Evolutionary conservation across 106 monocot genomes (phyloP).

Genomic region (Dendrobium officinale): DNA sequence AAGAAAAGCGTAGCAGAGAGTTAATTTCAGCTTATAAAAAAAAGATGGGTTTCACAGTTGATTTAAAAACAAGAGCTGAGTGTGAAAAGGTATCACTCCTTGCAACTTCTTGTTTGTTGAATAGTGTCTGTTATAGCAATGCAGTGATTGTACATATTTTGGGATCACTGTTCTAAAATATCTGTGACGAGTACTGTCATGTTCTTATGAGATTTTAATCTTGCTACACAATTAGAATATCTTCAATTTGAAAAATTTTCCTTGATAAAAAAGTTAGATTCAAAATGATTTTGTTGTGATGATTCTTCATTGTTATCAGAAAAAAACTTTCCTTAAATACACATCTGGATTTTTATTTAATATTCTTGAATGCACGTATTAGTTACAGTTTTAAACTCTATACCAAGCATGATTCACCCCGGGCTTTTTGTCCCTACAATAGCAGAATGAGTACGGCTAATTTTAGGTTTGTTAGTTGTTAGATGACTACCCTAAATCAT

Average conservation of each 20-base stretch:
- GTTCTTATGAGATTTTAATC: not conserved
- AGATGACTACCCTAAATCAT: not conserved
- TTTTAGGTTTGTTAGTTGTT: not conserved
- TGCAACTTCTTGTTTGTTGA: not conserved
- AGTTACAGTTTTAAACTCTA: not conserved
- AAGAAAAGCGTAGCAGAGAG: conserved; percentile 55
- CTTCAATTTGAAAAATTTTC: not conserved
- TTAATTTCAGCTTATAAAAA: conserved; percentile 68
- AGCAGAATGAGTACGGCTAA: not conserved
- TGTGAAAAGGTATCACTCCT: conserved; percentile 55
- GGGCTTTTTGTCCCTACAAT: not conserved
- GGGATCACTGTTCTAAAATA: not conserved
- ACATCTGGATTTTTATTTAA: not conserved
- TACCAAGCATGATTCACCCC: not conserved
- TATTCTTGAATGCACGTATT: not conserved
- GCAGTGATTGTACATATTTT: not conserved
- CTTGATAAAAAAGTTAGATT: not conserved
- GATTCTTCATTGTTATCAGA: not conserved
- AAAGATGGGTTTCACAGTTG: conserved; percentile 57
- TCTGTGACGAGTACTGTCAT: not conserved
- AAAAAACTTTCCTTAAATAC: not conserved
- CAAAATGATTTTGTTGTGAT: not conserved
- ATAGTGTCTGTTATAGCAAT: too few species aligned
- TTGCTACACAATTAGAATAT: not conserved
- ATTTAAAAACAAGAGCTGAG: conserved; percentile 70